phyloP scores from a whole-genome alignment of 1,139 yeast genomes.

The Magnusiomyces suaveolens region DNA sequence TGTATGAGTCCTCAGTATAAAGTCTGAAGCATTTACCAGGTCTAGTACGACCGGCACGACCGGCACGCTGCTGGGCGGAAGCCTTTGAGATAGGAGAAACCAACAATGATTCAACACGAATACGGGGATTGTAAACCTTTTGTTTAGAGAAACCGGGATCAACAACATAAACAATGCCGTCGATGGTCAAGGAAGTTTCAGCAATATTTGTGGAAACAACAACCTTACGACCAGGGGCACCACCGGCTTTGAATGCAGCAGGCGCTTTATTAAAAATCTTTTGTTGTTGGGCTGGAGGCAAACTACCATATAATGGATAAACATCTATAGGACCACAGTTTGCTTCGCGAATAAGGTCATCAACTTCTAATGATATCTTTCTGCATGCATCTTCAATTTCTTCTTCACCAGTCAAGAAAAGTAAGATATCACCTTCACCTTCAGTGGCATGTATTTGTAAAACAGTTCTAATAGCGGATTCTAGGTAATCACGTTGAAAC shows the following conservation, averaged over 20 bases:
- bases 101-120: constrained; percentile 84
- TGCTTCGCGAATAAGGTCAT: constrained; percentile 77
- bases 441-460: constrained; percentile 95
- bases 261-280: constrained; percentile 90
- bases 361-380: constrained; percentile 77
- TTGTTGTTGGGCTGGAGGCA: constrained; percentile 94
- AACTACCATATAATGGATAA: constrained; percentile 89
- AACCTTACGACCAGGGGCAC: constrained; percentile 87
- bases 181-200: constrained; percentile 94
- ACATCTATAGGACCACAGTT: constrained; percentile 82
- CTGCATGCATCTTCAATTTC: constrained; percentile 97
- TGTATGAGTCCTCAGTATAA: constrained; percentile 93
- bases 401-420: constrained; percentile 94
- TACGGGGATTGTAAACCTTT: constrained; percentile 92
- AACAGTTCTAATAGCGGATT: constrained; percentile 89
- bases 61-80: constrained; percentile 96
- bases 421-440: constrained; percentile 80
- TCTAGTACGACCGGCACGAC: constrained; percentile 99
- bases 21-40: constrained; percentile 97
- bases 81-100: constrained; percentile 97
- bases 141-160: constrained; percentile 97
- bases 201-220: constrained; percentile 95
- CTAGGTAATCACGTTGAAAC: constrained; percentile 87
- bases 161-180: constrained; percentile 93
- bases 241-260: constrained; percentile 47